phyloP scores from a whole-genome alignment of 768 basidiomycete genomes.

The Cyclocybe aegerita region DNA sequence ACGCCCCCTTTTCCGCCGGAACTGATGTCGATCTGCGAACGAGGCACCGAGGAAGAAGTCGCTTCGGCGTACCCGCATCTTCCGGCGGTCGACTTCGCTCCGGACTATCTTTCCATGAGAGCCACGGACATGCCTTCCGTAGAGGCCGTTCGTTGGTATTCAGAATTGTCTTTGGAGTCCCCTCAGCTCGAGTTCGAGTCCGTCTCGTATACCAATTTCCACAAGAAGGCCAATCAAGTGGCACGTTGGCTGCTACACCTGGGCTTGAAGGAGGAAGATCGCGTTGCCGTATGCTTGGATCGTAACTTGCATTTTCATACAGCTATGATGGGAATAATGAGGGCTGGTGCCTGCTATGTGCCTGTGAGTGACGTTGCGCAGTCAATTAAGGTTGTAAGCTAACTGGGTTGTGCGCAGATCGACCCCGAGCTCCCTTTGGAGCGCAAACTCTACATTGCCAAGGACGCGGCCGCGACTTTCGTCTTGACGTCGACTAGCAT shows the following conservation, averaged over 20 bases:
- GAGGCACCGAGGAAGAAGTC: constrained; percentile 20
- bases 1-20: constrained; percentile 15
- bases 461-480: constrained; percentile 39
- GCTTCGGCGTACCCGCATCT: constrained; percentile 22
- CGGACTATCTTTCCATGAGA: constrained; percentile 27
- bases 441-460: constrained; percentile 43
- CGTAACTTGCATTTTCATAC: constrained; percentile 42
- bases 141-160: constrained; percentile 29
- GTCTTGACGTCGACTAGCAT: constrained; percentile 33
- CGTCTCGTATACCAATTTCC: constrained; percentile 36
- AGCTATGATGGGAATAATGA: constrained; percentile 42
- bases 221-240: constrained; percentile 36
- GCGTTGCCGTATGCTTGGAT: constrained; percentile 45
- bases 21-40: constrained; percentile 25
- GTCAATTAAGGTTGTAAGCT: background rate
- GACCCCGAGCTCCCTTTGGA: constrained; percentile 49
- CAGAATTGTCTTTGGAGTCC: constrained; percentile 23
- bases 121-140: constrained; percentile 21
- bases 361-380: constrained; percentile 31
- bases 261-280: constrained; percentile 36
- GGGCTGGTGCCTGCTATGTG: constrained; percentile 52
- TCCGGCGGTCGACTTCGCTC: constrained; percentile 20
- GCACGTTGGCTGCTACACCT: constrained; percentile 38
- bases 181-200: constrained; percentile 17
- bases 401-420: constrained; percentile 29